Evolutionary conservation across 331 rosid species (phyloP), one percentile per base, ranked within the genome.

Genomic region (Saraca asoca): DNA sequence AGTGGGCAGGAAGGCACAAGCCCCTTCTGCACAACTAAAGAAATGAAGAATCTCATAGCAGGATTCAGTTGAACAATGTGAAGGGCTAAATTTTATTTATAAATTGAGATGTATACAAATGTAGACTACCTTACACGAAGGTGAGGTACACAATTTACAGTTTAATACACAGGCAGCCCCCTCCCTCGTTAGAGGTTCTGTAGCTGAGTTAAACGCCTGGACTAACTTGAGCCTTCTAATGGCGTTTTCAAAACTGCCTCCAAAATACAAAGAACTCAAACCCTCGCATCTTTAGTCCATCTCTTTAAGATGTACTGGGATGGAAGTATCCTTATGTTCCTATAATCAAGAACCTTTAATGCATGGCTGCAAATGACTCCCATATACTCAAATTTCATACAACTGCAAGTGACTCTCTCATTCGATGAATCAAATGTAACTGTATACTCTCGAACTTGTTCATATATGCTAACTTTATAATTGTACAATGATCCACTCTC

Each of bases 251-350:
- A 61, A 33, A 12, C 55, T 59, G 31, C 62, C 24, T 48, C 33
- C 51, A 24, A 52, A 64, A 50, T 24, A 42, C 15, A 7, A 49
- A 13, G 50, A 35, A 41, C 48, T 75, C 83, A 83, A 64, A 61
- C 83, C 51, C 90, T 79, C 54, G 90, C 87, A 68, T 71, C 60
- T 77, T 78, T 85, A n/a, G 80, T 77, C 91, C 91, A 85, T 64
- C 87, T 85, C 83, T 85, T 85, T 76, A 85, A 68, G 59, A 82
- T 72, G 75, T 82, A 85, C 51, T 59, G 41, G 52, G 75, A 43
- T 12, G 90, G 85, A 24, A 85, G 79, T 34, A 85, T 58, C 87
- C 58, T 85, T 65, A 82, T 52, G 73, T 80, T 85, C 69, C 77
- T 66, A 56, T 74, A 82, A 69, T 85, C 85, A 24, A 85, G 84